Conservation (phyloP, 345 rosid species). For the Turritis glabra region DNA sequence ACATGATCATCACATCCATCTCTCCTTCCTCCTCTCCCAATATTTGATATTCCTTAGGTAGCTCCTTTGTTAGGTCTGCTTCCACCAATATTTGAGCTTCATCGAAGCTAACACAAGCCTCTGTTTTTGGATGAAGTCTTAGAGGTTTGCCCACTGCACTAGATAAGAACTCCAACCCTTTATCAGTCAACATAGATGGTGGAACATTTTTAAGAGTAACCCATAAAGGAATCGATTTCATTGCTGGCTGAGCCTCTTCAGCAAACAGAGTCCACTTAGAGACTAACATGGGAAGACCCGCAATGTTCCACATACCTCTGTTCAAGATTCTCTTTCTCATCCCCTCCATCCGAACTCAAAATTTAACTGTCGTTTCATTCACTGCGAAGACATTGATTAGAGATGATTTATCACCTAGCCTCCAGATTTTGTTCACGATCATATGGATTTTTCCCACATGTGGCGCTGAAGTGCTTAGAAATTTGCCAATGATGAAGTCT, state of each 20-base stretch:
- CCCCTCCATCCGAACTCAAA: not conserved
- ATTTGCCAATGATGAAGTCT: not conserved
- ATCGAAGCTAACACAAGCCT: not conserved
- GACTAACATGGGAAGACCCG: not conserved
- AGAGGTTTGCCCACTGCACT: not conserved
- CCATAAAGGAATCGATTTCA: not conserved
- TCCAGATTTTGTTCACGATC: not conserved
- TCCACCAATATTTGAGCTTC: not conserved
- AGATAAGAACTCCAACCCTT: not conserved
- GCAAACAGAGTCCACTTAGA: not conserved
- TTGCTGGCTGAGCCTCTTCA: not conserved
- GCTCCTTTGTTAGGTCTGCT: not conserved
- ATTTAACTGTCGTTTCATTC: not conserved
- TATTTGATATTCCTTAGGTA: too few relatives aligned
- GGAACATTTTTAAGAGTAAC: not conserved
- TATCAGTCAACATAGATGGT: not conserved
- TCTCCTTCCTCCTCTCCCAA: too few relatives aligned
- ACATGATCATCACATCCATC: too few relatives aligned
- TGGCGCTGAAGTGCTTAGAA: not conserved
- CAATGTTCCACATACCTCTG: not conserved
- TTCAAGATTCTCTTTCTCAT: not conserved
- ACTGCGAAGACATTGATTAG: not conserved
- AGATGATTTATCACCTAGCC: fast-evolving
- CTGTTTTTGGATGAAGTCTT: not conserved
- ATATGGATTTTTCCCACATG: not conserved